Conservation (phyloP, 305 asterid genomes). For the Plantago coronopus region DNA sequence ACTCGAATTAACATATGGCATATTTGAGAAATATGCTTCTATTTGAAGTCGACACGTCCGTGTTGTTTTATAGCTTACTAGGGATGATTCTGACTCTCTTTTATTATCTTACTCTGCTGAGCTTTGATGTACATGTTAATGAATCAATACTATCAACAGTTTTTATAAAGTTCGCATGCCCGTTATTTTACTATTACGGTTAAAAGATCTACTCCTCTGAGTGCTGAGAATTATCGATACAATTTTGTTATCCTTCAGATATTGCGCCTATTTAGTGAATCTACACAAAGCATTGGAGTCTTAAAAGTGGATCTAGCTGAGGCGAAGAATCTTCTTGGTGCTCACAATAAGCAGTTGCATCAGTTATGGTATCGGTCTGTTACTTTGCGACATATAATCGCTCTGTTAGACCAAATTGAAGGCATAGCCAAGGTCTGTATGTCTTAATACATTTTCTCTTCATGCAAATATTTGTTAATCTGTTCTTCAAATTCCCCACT, state of each 20-base stretch:
- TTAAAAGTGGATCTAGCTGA: conserved; percentile 82
- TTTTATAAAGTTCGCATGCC: too few species aligned
- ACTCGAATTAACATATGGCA: conserved; percentile 15
- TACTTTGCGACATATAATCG: conserved; percentile 90
- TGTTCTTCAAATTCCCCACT: background rate
- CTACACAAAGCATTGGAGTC: conserved; percentile 80
- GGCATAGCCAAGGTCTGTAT: conserved; percentile 87
- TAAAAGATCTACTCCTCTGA: conserved; percentile 20
- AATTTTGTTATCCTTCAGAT: conserved; percentile 51
- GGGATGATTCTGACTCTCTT: background rate
- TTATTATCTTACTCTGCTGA: conserved; percentile 5
- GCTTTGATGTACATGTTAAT: background rate
- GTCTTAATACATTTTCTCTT: conserved; percentile 21
- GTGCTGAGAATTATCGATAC: conserved; percentile 10
- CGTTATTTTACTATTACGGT: too few species aligned
- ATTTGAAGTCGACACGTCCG: conserved; percentile 10
- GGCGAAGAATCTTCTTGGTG: conserved; percentile 85
- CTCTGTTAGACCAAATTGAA: conserved; percentile 96
- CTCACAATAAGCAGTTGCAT: conserved; percentile 94
- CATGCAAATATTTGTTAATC: conserved; percentile 10
- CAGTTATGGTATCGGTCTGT: conserved; percentile 99
- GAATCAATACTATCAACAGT: background rate
- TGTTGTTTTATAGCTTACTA: conserved; percentile 8
- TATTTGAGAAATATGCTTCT: conserved; percentile 20
- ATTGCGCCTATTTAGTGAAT: conserved; percentile 93